Conservation (phyloP, 495 filamentous ascomycete genomes). For the Penicillium bovifimosum region DNA sequence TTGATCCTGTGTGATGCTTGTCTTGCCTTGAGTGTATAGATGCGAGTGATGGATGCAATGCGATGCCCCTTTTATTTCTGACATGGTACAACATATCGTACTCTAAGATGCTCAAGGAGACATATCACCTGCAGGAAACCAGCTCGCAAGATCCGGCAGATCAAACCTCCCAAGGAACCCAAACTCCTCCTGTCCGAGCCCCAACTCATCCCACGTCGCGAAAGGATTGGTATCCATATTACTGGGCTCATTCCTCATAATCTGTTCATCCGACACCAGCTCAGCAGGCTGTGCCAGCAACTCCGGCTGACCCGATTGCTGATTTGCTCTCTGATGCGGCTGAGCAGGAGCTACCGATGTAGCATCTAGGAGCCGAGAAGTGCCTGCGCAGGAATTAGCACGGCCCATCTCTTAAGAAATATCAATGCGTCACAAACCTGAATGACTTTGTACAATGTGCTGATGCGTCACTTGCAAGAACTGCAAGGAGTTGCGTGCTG, state of each 20-base stretch:
- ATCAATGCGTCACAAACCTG: conserved; percentile 4
- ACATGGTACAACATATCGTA: not conserved
- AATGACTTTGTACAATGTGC: conserved; percentile 23
- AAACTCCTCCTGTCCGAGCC: conserved; percentile 22
- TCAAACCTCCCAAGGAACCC: conserved; percentile 29
- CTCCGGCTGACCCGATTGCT: not conserved
- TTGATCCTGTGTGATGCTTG: conserved; percentile 31
- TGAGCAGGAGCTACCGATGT: not conserved
- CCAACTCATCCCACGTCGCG: conserved; percentile 22
- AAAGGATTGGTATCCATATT: conserved; percentile 12
- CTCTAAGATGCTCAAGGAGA: conserved; percentile 5
- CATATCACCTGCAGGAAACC: conserved; percentile 32
- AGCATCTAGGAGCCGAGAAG: conserved; percentile 3
- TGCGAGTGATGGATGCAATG: not conserved
- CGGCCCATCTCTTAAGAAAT: no score
- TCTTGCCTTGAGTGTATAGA: not conserved
- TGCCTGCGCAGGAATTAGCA: not conserved
- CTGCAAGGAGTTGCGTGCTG: conserved; percentile 29
- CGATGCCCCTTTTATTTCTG: not conserved
- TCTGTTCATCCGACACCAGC: not conserved
- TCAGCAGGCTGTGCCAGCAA: conserved; percentile 1
- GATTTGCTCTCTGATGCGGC: not conserved
- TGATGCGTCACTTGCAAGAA: conserved; percentile 26
- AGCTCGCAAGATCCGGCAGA: conserved; percentile 36
- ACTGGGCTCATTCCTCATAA: not conserved